Conservation (phyloP, 2,329 filamentous ascomycete species). For the Calonectria leucothoes region DNA sequence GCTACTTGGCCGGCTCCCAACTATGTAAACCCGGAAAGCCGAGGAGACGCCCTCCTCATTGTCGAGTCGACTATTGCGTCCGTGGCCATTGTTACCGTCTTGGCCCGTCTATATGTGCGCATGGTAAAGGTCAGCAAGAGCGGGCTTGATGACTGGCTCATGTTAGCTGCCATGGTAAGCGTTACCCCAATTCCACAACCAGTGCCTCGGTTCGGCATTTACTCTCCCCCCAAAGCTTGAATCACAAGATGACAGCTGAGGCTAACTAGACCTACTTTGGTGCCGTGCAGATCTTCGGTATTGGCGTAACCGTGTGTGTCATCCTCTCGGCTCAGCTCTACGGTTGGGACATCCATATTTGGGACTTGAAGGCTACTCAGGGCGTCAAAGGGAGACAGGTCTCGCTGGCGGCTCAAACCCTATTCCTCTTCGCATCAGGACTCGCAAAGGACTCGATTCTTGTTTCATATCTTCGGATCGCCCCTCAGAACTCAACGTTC, state of each 20-base stretch:
- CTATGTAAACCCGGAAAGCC: constrained; percentile 50
- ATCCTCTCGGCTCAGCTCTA: constrained; percentile 49
- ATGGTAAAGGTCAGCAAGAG: constrained; percentile 46
- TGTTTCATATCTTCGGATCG: constrained; percentile 54
- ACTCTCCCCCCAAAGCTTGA: not conserved
- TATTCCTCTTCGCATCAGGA: constrained; percentile 53
- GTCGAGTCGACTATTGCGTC: constrained; percentile 50
- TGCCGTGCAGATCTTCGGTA: constrained; percentile 46
- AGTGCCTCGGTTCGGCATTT: constrained; percentile 20
- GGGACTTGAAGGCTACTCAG: constrained; percentile 46
- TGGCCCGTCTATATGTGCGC: constrained; percentile 52
- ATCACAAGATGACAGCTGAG: not conserved
- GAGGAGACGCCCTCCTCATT: constrained; percentile 51
- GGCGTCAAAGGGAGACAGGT: constrained; percentile 48
- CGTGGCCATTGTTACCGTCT: constrained; percentile 48
- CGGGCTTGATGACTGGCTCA: constrained; percentile 55
- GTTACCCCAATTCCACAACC: not conserved
- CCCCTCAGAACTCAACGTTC: constrained; percentile 47
- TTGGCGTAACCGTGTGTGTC: constrained; percentile 48
- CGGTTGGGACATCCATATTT: constrained; percentile 53
- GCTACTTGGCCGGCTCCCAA: constrained; percentile 53
- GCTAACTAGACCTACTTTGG: constrained; percentile 21
- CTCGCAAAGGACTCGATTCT: constrained; percentile 55
- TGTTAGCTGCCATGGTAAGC: constrained; percentile 52
- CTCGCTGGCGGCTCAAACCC: constrained; percentile 53